Evolutionary conservation across 2,329 filamentous ascomycete genomes (phyloP).

Genomic region (Aureobasidium sp.): DNA sequence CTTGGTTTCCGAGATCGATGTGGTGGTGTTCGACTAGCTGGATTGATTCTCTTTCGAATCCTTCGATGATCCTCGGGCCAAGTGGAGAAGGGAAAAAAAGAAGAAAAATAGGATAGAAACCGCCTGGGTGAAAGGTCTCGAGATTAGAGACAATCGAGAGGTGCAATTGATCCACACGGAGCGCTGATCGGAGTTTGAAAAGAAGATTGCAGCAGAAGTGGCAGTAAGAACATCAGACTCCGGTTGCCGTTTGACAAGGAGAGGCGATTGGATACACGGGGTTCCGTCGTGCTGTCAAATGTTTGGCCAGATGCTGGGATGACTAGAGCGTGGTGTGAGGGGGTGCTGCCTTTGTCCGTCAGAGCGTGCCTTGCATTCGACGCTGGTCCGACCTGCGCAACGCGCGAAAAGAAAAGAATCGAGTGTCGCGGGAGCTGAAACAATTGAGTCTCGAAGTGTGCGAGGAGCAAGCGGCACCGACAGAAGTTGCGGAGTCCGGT

Average conservation of each 20-base stretch:
- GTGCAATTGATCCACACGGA: conserved; percentile 7
- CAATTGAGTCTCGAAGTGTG: neutral
- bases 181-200: conserved; percentile 7
- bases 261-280: conserved; percentile 10
- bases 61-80: neutral
- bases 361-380: conserved; percentile 16
- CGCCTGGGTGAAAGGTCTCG: conserved; percentile 3
- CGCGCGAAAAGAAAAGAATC: conserved; percentile 2
- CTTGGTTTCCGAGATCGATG: neutral
- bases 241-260: conserved; percentile 5
- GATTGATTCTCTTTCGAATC: neutral
- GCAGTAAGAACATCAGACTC: conserved; percentile 10
- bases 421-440: conserved; percentile 8
- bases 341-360: conserved; percentile 13
- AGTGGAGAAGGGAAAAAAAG: neutral
- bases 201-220: conserved; percentile 9
- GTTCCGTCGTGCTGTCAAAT: conserved; percentile 10
- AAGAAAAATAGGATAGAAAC: neutral
- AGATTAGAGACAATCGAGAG: neutral
- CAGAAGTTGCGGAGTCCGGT: neutral
- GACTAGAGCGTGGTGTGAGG: conserved; percentile 14
- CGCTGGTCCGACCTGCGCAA: conserved; percentile 10
- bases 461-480: neutral
- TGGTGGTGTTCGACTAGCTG: neutral
- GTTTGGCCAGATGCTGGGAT: conserved; percentile 11